phyloP scores from a whole-genome alignment of 768 basidiomycete species.

The Termitomyces sp. region DNA sequence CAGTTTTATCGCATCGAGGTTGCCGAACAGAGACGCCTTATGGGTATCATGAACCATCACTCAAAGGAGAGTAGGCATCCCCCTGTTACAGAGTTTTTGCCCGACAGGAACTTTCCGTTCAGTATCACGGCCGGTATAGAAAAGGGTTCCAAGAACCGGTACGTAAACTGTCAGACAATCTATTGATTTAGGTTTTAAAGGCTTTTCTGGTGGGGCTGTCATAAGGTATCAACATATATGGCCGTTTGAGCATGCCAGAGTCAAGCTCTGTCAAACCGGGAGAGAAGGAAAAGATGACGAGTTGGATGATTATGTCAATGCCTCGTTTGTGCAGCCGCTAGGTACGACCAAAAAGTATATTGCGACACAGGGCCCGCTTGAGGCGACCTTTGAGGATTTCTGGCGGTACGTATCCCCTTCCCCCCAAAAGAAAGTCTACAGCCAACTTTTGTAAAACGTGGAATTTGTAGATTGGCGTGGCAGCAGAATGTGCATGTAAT shows the following conservation, averaged over 20 bases:
- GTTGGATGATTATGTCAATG: conserved; percentile 84
- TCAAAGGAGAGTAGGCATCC: conserved; percentile 47
- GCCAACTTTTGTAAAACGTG: too few species aligned
- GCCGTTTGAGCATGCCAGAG: conserved; percentile 95
- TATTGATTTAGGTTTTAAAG: background rate
- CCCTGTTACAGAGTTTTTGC: conserved; percentile 2
- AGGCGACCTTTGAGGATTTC: conserved; percentile 86
- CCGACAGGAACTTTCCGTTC: conserved; percentile 58
- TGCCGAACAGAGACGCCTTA: conserved; percentile 83
- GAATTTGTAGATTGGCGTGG: conserved; percentile 65
- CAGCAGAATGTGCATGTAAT: conserved; percentile 94
- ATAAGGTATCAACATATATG: conserved; percentile 94
- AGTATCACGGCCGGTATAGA: conserved; percentile 96
- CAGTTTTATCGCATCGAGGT: conserved; percentile 94
- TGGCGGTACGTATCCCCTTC: conserved; percentile 67
- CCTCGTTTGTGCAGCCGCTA: conserved; percentile 86
- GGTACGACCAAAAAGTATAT: conserved; percentile 83
- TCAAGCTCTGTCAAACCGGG: conserved; percentile 49
- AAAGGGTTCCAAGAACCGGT: conserved; percentile 92
- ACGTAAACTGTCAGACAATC: conserved; percentile 7
- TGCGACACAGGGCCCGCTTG: conserved; percentile 92
- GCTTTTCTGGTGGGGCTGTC: too few species aligned
- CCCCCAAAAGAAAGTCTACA: too few species aligned
- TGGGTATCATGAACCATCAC: conserved; percentile 91
- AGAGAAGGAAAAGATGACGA: conserved; percentile 20